Base-by-base conservation (phyloP, 1,284 basidiomycete species). In the Hypsizygus ulmarius region DNA sequence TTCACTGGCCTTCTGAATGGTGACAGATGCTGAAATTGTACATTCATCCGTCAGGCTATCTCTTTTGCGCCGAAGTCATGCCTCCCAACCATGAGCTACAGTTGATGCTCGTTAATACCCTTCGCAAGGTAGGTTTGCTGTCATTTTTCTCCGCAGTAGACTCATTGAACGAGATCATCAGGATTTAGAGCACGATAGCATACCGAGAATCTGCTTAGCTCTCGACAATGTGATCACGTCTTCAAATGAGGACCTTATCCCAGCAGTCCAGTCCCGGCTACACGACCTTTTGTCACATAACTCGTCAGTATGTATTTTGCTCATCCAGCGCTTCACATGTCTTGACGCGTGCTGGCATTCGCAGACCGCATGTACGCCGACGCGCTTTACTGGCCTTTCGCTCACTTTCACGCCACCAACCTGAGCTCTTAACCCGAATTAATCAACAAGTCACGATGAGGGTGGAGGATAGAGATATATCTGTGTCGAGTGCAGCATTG, bases 101-200 rank as follows among this genome's bases (percentile, higher is more conserved):
- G 50, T 69, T 91, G n/a, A 88, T 91, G 87, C 70, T 91, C 10
- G 81, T 91, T 37, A 91, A 91, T 54, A 90, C 88, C 1, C 59
- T 90, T 33, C 81, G 87, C 52, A 90, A 90, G 74, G 87, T 82
- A 55, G 39, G 50, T 38, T 29, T 5, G 18, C 48, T 7, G 21
- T 25, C 21, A 7, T 50, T 30, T 47, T 32, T 41, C 3, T 52
- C 29, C n/a, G 42, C 9, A 25, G 43, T 19, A 30, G 39, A 45
- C 35, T 44, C 8, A 10, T 14, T 9, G 43, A 11, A 21, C 45
- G n/a, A 27, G n/a, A 45, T 2, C 25, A 15, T 12, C 42, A 88
- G 88, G 85, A 90, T 60, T 59, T 91, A 29, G 83, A 87, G 61
- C 78, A 77, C 51, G 50, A 68, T 2, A 66, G 71, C 3, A 56